Base-by-base conservation (phyloP, 2,329 filamentous ascomycete genomes). In the Trichoderma sp. region DNA sequence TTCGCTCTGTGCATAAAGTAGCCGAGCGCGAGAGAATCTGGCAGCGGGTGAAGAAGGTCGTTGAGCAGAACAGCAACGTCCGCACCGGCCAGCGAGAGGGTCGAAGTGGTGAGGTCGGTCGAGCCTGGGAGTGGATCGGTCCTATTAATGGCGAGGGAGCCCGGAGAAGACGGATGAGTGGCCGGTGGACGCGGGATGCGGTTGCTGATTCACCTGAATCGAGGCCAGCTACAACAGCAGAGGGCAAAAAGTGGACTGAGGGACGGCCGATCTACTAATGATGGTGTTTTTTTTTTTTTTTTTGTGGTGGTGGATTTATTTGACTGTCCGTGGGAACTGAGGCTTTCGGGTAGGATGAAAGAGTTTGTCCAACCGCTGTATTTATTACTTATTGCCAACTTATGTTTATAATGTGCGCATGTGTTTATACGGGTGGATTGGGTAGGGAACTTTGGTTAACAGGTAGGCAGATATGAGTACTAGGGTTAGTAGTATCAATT, bases 21-120 rank as follows among this genome's bases (percentile, higher is more conserved):
- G 84, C 85, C 9, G 87, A 93, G 73, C 86, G 95, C 42, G 91
- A 95, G 75, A 87, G 88, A 67, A 83, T 99, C 60, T 99, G 96
- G 95, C 86, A 89, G 71, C 88, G 88, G 59, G 95, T 99, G 22
- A 87, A 89, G 72, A 87, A 84, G 61, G 90, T 98, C 63, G 94
- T 99, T 1, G 95, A 99, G 79, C 89, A 90, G 78, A 99, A 99
- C 78, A 91, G 92, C 69, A 99, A 99, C 75, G 91, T 99, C 17
- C 87, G 95, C 50, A 92, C 86, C 0, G 83, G 86, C 80, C 79
- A 94, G 85, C 81, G 93, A 82, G 81, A 91, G 85, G 79, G 90
- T 56, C 80, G 83, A 64, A 89, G 84, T 72, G 89, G 88, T 37
- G 89, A 90, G 74, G 84, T 91, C 34, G 87, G 87, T 32, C 82